These are phyloP conservation scores for Malus orientalis DNA, from an alignment of 306 rosid species.

Conservation along the genomic window DNA sequence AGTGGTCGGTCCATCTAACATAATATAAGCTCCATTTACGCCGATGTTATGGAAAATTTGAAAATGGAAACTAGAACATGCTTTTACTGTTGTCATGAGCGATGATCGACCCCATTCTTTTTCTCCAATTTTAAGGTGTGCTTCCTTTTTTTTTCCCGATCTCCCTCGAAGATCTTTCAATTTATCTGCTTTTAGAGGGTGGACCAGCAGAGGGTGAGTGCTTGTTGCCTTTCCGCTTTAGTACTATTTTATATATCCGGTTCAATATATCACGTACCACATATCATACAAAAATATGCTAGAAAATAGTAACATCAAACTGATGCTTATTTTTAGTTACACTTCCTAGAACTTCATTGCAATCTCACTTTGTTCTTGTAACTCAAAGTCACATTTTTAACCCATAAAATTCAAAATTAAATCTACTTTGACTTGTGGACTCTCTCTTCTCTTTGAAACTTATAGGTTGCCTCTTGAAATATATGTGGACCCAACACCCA, in stretches of 20 bases:
- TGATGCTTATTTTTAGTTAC: too few relatives aligned
- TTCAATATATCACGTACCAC: too few relatives aligned
- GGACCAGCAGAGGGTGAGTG: not conserved
- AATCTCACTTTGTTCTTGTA: fast-evolving
- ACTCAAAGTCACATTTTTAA: too few relatives aligned
- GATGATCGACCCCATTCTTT: not conserved
- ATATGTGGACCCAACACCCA: too few relatives aligned
- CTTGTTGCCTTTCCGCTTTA: not conserved
- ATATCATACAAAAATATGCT: too few relatives aligned
- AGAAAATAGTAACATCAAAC: too few relatives aligned
- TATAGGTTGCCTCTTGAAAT: too few relatives aligned
- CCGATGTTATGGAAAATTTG: not conserved
- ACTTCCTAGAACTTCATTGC: too few relatives aligned
- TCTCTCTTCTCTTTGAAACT: too few relatives aligned
- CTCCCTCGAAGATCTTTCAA: not conserved
- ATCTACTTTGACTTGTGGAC: too few relatives aligned
- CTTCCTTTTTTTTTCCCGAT: not conserved
- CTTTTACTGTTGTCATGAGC: not conserved
- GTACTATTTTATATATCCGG: too few relatives aligned
- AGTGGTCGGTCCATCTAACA: not conserved
- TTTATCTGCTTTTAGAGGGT: not conserved
- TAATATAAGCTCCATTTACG: not conserved
- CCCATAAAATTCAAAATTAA: too few relatives aligned
- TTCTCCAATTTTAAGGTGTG: not conserved
- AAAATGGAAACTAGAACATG: not conserved